Evolutionary conservation across 2,329 filamentous ascomycete genomes (phyloP).

Genomic region (Tricladium varicosporioides): DNA sequence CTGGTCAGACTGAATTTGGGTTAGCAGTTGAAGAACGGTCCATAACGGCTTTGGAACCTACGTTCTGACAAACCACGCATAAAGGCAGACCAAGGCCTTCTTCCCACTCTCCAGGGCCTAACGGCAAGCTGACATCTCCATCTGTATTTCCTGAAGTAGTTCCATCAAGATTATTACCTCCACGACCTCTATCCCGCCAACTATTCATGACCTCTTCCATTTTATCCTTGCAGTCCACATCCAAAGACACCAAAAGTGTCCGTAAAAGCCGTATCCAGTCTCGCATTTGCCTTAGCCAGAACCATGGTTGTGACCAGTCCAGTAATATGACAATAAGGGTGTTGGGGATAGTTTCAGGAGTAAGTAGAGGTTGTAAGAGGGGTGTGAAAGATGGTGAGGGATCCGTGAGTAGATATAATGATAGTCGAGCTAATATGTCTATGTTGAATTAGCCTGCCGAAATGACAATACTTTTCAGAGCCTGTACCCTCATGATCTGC

Average conservation of each 20-base stretch:
- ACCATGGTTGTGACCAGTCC: slow-evolving; percentile 92
- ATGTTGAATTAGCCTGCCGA: slow-evolving; percentile 19
- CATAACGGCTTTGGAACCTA: slow-evolving; percentile 40
- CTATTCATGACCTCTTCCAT: slow-evolving; percentile 83
- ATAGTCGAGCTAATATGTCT: slow-evolving; percentile 89
- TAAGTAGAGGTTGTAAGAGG: slow-evolving; percentile 80
- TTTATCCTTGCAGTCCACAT: slow-evolving; percentile 72
- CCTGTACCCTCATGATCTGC: slow-evolving; percentile 82
- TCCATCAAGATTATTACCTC: slow-evolving; percentile 61
- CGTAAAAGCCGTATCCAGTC: slow-evolving; percentile 86
- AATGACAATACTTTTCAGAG: slow-evolving; percentile 14
- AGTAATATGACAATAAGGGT: slow-evolving; percentile 88
- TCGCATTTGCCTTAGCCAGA: slow-evolving; percentile 84
- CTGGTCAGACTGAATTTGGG: slow-evolving; percentile 18
- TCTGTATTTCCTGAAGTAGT: slow-evolving; percentile 56
- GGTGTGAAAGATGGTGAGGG: slow-evolving; percentile 80
- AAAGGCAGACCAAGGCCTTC: slow-evolving; percentile 83
- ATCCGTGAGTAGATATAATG: slow-evolving; percentile 82
- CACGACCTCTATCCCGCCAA: slow-evolving; percentile 75
- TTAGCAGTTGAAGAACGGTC: slow-evolving; percentile 23
- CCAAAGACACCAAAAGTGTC: slow-evolving; percentile 71
- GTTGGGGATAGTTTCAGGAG: slow-evolving; percentile 77
- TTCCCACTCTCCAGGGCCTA: slow-evolving; percentile 91
- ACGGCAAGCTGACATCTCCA: slow-evolving; percentile 67
- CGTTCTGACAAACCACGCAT: slow-evolving; percentile 94